These are phyloP conservation scores for Neonectria punicea DNA, from an alignment of 2,329 filamentous ascomycete species.

Conservation along the genomic window DNA sequence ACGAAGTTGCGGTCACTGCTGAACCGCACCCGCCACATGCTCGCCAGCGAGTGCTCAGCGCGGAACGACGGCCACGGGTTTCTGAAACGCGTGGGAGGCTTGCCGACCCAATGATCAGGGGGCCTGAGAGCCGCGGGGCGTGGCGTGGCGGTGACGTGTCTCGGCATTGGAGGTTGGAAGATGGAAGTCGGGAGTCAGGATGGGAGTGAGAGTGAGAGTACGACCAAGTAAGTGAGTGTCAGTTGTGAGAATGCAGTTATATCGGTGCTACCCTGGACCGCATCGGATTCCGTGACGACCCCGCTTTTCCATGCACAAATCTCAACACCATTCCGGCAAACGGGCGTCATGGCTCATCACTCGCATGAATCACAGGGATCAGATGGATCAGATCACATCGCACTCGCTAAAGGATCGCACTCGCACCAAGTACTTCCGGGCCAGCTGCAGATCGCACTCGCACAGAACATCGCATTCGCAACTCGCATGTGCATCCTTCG, in stretches of 20 bases:
- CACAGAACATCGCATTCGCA: background rate
- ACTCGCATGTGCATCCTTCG: background rate
- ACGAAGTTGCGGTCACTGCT: conserved; percentile 8
- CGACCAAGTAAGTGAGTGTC: background rate
- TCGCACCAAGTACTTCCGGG: background rate
- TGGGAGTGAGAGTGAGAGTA: background rate
- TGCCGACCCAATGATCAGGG: background rate
- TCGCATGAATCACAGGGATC: background rate
- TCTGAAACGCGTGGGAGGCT: background rate
- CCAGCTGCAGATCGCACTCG: no score
- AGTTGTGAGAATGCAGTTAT: background rate
- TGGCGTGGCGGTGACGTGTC: background rate
- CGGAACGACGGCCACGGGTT: background rate
- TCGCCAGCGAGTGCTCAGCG: background rate
- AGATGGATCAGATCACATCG: background rate
- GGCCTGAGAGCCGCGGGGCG: background rate
- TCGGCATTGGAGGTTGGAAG: background rate
- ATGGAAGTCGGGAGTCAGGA: no score
- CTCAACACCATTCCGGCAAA: background rate
- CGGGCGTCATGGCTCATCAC: background rate
- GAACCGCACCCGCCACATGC: conserved; percentile 10
- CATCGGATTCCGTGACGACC: no score
- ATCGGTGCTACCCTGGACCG: background rate
- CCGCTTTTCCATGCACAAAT: background rate
- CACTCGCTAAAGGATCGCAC: background rate